Percentiles rank a stretch among this genome's conserved stretches.
These are phyloP conservation scores for Corylus avellana DNA, from an alignment of 306 rosid species.

Conservation along the genomic window DNA sequence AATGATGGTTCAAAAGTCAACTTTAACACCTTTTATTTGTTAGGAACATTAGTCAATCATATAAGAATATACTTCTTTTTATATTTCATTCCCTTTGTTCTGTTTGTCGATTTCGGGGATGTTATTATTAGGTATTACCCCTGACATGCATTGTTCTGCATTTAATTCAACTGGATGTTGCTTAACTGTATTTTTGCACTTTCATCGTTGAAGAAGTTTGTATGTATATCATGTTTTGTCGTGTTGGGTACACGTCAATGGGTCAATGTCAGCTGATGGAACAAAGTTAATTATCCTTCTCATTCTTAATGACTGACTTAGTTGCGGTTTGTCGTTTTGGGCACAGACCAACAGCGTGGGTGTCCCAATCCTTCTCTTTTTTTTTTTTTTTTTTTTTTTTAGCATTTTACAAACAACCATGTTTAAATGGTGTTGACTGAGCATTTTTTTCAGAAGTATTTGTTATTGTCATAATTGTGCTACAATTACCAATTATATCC, in stretches of 20 bases:
- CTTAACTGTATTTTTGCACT: neutral
- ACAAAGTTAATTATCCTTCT: neutral
- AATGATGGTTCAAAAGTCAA: neutral
- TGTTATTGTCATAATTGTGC: neutral
- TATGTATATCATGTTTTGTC: neutral
- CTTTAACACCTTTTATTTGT: neutral
- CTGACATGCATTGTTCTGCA: neutral
- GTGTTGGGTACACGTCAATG: neutral
- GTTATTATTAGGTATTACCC: neutral
- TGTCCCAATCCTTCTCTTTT: neutral
- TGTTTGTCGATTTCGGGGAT: constrained; percentile 3
- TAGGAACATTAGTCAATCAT: neutral
- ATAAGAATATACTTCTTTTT: neutral
- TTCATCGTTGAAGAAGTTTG: neutral
- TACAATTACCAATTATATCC: neutral
- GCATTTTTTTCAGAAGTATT: neutral
- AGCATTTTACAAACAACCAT: neutral
- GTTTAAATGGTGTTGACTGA: neutral
- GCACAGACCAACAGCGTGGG: neutral
- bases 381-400: neutral
- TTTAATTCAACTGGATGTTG: neutral
- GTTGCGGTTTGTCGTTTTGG: neutral
- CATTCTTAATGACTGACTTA: neutral
- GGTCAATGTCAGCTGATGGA: neutral
- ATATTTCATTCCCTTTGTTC: neutral